Percentiles rank a stretch among this genome's conserved stretches.
phyloP scores from a whole-genome alignment of 768 basidiomycete genomes.

The Macrolepiota albuminosa region DNA sequence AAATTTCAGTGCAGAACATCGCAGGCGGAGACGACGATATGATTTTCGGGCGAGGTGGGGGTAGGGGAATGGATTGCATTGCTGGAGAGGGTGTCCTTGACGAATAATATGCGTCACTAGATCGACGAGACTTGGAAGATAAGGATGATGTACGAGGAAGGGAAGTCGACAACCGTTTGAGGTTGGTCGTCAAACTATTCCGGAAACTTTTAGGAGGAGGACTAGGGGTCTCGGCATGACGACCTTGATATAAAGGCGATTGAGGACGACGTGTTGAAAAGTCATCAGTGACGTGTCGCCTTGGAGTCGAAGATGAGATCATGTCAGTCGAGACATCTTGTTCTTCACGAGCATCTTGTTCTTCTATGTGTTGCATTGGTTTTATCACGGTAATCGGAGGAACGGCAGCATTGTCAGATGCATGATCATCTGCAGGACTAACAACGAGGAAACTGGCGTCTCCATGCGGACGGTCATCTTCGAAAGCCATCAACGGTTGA shows the following conservation, averaged over 20 bases:
- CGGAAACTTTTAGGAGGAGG: constrained; percentile 48
- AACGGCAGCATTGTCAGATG: constrained; percentile 15
- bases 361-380: constrained; percentile 16
- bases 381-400: constrained; percentile 36
- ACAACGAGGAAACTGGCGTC: neutral
- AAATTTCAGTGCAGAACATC: constrained; percentile 67
- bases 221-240: constrained; percentile 28
- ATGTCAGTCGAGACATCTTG: constrained; percentile 11
- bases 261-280: constrained; percentile 10
- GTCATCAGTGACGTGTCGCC: constrained; percentile 16
- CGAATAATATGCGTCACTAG: constrained; percentile 29
- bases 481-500: constrained; percentile 7
- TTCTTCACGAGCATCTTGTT: constrained; percentile 7
- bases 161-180: constrained; percentile 46
- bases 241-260: constrained; percentile 18
- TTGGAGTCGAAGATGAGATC: constrained; percentile 6
- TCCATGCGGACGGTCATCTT: constrained; percentile 3
- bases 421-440: constrained; percentile 1
- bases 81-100: constrained; percentile 34
- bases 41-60: constrained; percentile 25
- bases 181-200: constrained; percentile 38
- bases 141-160: constrained; percentile 66
- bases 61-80: constrained; percentile 10
- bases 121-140: constrained; percentile 33
- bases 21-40: constrained; percentile 50